Evolutionary conservation across 768 basidiomycete species (phyloP).

Genomic region (Hygrophoropsis aurantiaca): DNA sequence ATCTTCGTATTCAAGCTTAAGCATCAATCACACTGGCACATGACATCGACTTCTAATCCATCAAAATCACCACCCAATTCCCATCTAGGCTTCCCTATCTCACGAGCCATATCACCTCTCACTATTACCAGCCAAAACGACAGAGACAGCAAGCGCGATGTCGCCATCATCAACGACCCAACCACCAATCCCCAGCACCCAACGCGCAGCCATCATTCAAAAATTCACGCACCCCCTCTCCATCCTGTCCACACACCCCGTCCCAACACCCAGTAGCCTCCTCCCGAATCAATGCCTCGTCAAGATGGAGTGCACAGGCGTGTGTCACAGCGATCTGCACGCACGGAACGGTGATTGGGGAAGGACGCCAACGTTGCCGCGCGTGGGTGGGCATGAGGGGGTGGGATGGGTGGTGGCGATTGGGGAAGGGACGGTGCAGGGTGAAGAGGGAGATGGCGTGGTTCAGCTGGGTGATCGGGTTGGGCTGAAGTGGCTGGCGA

Average conservation of each 20-base stretch:
- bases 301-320: slow-evolving; percentile 41
- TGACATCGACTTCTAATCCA: no score
- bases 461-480: slow-evolving; percentile 40
- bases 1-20: no score
- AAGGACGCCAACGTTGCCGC: slow-evolving; percentile 25
- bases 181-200: slow-evolving; percentile 18
- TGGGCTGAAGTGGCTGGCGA: slow-evolving; percentile 44
- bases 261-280: slow-evolving; percentile 15
- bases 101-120: no score
- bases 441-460: slow-evolving; percentile 23
- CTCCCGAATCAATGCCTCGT: slow-evolving; percentile 34
- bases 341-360: slow-evolving; percentile 39
- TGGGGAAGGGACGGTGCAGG: slow-evolving; percentile 29
- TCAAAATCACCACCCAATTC: no score
- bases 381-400: slow-evolving; percentile 48
- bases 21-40: no score
- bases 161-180: no score
- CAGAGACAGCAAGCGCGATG: no score
- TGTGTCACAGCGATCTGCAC: slow-evolving; percentile 45
- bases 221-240: slow-evolving; percentile 12
- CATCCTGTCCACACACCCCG: slow-evolving; percentile 13
- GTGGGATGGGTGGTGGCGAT: slow-evolving; percentile 46
- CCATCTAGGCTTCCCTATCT: no score
- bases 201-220: slow-evolving; percentile 26
- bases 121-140: no score